Conservation (phyloP, 2,329 filamentous ascomycete species). For the Penicillium hordei region DNA sequence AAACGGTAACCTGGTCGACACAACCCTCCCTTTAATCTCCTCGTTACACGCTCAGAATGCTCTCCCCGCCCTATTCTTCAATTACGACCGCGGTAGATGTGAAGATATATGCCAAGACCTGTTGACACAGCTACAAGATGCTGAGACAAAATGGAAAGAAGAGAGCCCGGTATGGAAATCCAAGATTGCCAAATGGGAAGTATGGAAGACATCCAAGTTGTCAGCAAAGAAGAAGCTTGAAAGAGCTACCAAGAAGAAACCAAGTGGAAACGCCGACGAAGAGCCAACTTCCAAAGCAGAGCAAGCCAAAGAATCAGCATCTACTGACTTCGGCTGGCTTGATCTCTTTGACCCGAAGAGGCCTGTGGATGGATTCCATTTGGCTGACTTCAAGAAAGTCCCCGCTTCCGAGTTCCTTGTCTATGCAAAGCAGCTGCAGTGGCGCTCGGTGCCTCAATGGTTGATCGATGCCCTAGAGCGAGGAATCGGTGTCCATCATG, state of each 20-base stretch:
- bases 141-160: conserved; percentile 49
- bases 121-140: conserved; percentile 53
- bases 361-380: conserved; percentile 50
- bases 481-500: conserved; percentile 75
- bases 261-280: conserved; percentile 42
- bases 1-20: conserved; percentile 38
- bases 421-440: conserved; percentile 54
- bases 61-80: conserved; percentile 73
- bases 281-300: conserved; percentile 54
- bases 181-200: conserved; percentile 59
- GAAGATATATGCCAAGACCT: conserved; percentile 59
- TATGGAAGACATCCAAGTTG: conserved; percentile 24
- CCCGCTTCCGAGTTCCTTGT: conserved; percentile 59
- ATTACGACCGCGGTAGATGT: conserved; percentile 68
- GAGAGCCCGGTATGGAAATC: conserved; percentile 59
- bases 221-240: conserved; percentile 49
- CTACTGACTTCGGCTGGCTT: conserved; percentile 56
- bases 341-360: conserved; percentile 67
- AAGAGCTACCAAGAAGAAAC: conserved; percentile 39
- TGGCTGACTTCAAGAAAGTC: conserved; percentile 63
- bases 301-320: conserved; percentile 56
- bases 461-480: conserved; percentile 63
- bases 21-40: conserved; percentile 50
- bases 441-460: conserved; percentile 45
- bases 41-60: conserved; percentile 61